phyloP scores from a whole-genome alignment of 1,284 basidiomycete genomes.

The Naganishia albida region DNA sequence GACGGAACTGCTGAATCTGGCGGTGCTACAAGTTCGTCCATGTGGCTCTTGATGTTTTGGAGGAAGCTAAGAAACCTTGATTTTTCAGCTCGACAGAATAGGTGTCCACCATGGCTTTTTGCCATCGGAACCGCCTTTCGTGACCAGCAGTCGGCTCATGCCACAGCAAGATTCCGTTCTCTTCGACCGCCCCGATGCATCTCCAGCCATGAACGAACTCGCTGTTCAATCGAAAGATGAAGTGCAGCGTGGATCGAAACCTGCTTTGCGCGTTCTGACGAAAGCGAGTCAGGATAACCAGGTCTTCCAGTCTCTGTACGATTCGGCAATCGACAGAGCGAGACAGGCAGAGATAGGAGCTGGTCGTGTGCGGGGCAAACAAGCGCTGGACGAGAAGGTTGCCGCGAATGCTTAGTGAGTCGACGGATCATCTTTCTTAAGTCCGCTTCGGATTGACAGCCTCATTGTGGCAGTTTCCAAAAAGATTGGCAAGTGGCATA shows the following conservation, averaged over 20 bases:
- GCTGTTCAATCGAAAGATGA: not conserved
- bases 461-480: slow-evolving; percentile 7
- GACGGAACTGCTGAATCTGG: slow-evolving; percentile 54
- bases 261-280: slow-evolving; percentile 8
- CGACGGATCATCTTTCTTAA: too few relatives aligned
- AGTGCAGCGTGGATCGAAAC: not conserved
- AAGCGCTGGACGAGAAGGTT: slow-evolving; percentile 28
- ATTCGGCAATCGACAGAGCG: slow-evolving; percentile 19
- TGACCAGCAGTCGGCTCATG: slow-evolving; percentile 22
- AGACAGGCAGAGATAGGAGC: slow-evolving; percentile 32
- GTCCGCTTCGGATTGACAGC: too few relatives aligned
- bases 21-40: slow-evolving; percentile 68
- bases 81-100: slow-evolving; percentile 71
- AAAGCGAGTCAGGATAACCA: slow-evolving; percentile 16
- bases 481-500: slow-evolving; percentile 24
- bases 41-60: not conserved
- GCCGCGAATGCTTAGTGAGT: slow-evolving; percentile 32
- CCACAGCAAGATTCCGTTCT: slow-evolving; percentile 55
- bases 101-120: slow-evolving; percentile 73
- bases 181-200: slow-evolving; percentile 34
- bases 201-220: slow-evolving; percentile 29
- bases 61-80: slow-evolving; percentile 24
- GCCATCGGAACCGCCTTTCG: slow-evolving; percentile 71
- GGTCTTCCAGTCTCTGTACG: slow-evolving; percentile 30
- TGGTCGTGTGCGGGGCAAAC: slow-evolving; percentile 30